phyloP scores from a whole-genome alignment of 768 basidiomycete species.

The Mycena floridula region DNA sequence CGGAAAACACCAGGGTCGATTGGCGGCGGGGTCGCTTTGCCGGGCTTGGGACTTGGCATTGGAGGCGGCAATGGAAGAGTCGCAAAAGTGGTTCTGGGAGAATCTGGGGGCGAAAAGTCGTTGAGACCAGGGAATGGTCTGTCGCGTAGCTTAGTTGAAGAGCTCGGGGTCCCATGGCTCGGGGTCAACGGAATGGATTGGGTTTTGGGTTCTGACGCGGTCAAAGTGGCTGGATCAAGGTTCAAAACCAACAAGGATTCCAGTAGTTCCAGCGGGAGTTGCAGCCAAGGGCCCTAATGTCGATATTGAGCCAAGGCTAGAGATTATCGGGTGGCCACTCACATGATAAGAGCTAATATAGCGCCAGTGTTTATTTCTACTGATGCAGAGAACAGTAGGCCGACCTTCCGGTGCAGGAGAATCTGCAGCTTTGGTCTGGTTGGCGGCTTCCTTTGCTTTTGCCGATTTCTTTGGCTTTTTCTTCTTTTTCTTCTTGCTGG shows the following conservation, averaged over 20 bases:
- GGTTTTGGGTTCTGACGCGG: slow-evolving; percentile 37
- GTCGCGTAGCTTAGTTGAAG: slow-evolving; percentile 42
- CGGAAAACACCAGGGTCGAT: slow-evolving; percentile 88
- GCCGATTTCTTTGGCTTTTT: slow-evolving; percentile 55
- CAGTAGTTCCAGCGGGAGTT: slow-evolving; percentile 79
- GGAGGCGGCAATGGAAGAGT: slow-evolving; percentile 36
- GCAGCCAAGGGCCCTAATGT: slow-evolving; percentile 82
- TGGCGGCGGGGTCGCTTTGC: slow-evolving; percentile 74
- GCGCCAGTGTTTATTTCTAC: slow-evolving; percentile 91
- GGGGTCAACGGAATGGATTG: slow-evolving; percentile 24
- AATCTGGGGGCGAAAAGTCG: slow-evolving; percentile 40
- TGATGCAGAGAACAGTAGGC: slow-evolving; percentile 74
- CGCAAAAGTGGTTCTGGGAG: slow-evolving; percentile 29
- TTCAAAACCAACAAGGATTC: slow-evolving; percentile 78
- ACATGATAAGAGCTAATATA: slow-evolving; percentile 92
- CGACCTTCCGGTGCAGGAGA: slow-evolving; percentile 36
- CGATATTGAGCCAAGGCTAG: background rate
- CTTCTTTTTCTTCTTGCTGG: slow-evolving; percentile 64
- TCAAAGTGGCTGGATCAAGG: slow-evolving; percentile 62
- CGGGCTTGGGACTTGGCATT: slow-evolving; percentile 50
- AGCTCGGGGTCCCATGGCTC: slow-evolving; percentile 11
- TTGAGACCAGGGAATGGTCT: slow-evolving; percentile 39
- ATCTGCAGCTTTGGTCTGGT: slow-evolving; percentile 21
- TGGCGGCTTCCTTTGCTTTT: slow-evolving; percentile 30
- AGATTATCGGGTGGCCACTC: slow-evolving; percentile 23